Base-by-base conservation (phyloP, 768 basidiomycete species). In the Hygrocybe punicea region DNA sequence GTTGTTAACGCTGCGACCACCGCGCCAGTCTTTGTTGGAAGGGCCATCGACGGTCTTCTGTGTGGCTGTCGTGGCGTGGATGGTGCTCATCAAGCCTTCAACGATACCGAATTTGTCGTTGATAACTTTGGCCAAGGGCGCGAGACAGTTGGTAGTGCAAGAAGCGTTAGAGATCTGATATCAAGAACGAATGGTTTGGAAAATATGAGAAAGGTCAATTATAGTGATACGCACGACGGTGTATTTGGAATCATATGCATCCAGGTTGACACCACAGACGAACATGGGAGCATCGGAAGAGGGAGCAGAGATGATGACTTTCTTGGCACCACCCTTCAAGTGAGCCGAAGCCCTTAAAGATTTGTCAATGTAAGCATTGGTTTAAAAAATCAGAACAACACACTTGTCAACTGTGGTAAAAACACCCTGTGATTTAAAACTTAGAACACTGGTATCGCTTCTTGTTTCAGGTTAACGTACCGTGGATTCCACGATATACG, bases 131-230 rank as follows among this genome's bases (percentile, higher is more conserved):
- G 95, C 96, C 60, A 99, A 85, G 61, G 96, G 93, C n/a, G 96
- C 96, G 58, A 99, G 84, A 77, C 96, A 99, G 87, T 99, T 99
- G 74, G 96, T 99, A 46, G 96, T 98, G 86, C 96, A 98, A 19
- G 95, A 98, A 29, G 96, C 96, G 76, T 99, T 98, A 65, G 96
- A 99, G 75, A 98, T 91, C 85, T 87, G 64, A 44, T 48, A 55
- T 53, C 35, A 10, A 54, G 53, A 23, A 58, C 49, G 21, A 2
- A 21, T 46, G n/a, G 21, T 19, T 21, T 6, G 52, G 42, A 54
- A 39, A 48, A 52, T 23, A 34, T 24, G 21, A 17, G 35, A 33
- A 13, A 36, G 58, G 16, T 46, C 39, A 49, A 55, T 7, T 42
- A 57, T 60, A 8, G 29, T 29, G 61, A 53, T 63, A 83, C 86